Evolutionary conservation across 2,329 filamentous ascomycete genomes (phyloP).

Genomic region (Fusarium vanettenii): DNA sequence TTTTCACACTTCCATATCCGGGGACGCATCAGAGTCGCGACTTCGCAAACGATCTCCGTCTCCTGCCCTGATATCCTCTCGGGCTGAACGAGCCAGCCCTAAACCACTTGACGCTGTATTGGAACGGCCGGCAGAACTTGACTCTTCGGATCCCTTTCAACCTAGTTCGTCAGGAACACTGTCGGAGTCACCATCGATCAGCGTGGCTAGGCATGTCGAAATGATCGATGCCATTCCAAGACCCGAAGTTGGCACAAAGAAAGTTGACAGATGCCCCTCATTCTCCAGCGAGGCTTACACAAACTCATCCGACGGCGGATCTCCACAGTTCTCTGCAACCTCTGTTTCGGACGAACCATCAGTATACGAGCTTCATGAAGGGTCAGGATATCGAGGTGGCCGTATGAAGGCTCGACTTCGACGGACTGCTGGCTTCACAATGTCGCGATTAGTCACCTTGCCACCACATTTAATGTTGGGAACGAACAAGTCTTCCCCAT

Average conservation of each 20-base stretch:
- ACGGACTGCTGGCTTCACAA: constrained; percentile 46
- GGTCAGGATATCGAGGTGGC: constrained; percentile 42
- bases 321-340: constrained; percentile 15
- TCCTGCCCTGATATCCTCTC: background rate
- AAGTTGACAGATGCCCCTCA: constrained; percentile 6
- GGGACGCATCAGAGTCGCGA: background rate
- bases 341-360: constrained; percentile 18
- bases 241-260: background rate
- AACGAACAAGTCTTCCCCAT: constrained; percentile 45
- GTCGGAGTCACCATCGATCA: background rate
- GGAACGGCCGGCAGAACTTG: constrained; percentile 17
- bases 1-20: background rate
- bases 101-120: constrained; percentile 22
- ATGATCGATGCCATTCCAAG: background rate
- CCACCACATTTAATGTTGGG: constrained; percentile 44
- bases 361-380: constrained; percentile 47
- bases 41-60: constrained; percentile 14
- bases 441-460: constrained; percentile 43
- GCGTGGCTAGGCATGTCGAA: background rate
- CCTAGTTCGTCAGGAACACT: background rate
- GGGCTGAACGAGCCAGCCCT: background rate
- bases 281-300: constrained; percentile 4
- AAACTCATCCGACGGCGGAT: constrained; percentile 7
- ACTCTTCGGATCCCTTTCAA: constrained; percentile 12
- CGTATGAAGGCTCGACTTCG: constrained; percentile 47